These are phyloP conservation scores for Pestalotiopsis fici DNA, from an alignment of 2,329 filamentous ascomycete species.

Conservation along the genomic window DNA sequence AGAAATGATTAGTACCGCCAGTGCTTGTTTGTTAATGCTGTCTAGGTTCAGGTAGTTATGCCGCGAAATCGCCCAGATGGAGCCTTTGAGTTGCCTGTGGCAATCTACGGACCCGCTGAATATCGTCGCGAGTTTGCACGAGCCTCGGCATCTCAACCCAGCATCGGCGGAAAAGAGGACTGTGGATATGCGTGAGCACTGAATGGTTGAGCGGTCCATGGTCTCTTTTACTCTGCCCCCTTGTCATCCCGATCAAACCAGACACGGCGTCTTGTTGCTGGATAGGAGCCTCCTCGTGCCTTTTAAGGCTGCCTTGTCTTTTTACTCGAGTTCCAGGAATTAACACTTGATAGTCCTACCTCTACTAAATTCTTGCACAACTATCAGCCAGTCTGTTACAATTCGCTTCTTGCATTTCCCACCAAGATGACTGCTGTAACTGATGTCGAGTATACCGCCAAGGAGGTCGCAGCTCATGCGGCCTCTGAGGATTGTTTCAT, in stretches of 20 bases:
- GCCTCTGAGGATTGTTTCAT: conserved; percentile 52
- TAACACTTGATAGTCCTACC: not conserved
- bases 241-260: not conserved
- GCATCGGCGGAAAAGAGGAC: not conserved
- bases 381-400: not conserved
- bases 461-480: conserved; percentile 52
- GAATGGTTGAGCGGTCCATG: not conserved
- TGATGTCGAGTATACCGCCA: conserved; percentile 30
- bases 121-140: not conserved
- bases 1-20: not conserved
- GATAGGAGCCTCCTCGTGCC: not conserved
- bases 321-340: not conserved
- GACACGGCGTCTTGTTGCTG: not conserved
- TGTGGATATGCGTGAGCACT: not conserved
- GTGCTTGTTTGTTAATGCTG: not conserved
- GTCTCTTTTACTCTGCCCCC: not conserved
- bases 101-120: conserved; percentile 5
- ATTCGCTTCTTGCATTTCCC: not conserved
- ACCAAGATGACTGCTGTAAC: conserved; percentile 16
- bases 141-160: conserved; percentile 4
- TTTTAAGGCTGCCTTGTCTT: conserved; percentile 1
- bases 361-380: not conserved
- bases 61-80: conserved; percentile 3
- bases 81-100: not conserved
- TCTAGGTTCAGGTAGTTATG: not conserved